Evolutionary conservation across 495 filamentous ascomycete species (phyloP).

Genomic region (Neurospora africana): DNA sequence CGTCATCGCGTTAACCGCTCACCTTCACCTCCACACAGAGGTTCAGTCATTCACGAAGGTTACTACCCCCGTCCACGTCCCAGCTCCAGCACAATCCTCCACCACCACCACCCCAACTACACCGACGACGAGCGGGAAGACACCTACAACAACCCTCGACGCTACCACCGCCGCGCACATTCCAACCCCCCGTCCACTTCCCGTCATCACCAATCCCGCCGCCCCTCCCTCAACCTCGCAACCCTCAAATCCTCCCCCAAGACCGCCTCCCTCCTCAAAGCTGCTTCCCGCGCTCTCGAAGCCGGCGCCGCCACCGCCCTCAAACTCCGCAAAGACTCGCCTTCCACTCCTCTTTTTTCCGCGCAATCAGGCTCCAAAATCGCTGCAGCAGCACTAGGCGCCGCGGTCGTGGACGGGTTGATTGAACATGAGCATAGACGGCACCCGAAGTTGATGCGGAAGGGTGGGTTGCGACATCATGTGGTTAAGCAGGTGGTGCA

Average conservation of each 20-base stretch:
- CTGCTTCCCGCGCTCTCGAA: conserved; percentile 12
- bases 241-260: background rate
- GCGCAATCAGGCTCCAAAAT: conserved; percentile 17
- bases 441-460: conserved; percentile 8
- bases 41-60: background rate
- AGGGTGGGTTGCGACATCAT: conserved; percentile 19
- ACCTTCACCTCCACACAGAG: background rate
- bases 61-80: background rate
- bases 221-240: background rate
- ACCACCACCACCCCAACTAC: background rate
- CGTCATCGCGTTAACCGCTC: background rate
- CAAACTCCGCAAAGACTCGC: conserved; percentile 14
- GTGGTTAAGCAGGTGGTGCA: conserved; percentile 16
- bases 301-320: conserved; percentile 21
- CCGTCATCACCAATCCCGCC: background rate
- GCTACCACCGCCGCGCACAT: background rate
- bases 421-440: conserved; percentile 8
- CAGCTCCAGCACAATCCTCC: background rate
- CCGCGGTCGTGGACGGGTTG: conserved; percentile 21
- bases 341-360: conserved; percentile 15
- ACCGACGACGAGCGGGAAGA: background rate
- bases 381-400: conserved; percentile 18
- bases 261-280: conserved; percentile 7
- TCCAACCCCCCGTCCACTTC: background rate
- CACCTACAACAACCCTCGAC: background rate